These are phyloP conservation scores for Boletales sp. DNA, from an alignment of 768 basidiomycete genomes.

Conservation along the genomic window DNA sequence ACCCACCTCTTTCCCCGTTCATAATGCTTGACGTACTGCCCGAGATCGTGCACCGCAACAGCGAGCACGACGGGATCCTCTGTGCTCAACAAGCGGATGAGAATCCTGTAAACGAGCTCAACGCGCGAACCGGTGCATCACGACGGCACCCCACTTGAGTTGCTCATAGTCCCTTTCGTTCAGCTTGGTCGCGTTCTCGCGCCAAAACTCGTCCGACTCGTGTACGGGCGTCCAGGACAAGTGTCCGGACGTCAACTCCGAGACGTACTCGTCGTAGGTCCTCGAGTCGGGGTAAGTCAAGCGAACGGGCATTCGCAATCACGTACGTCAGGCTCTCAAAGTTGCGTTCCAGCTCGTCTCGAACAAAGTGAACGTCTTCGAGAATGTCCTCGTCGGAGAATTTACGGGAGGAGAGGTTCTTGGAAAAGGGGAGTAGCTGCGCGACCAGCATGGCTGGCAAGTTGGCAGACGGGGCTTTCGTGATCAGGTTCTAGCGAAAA, in stretches of 20 bases:
- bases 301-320: not conserved
- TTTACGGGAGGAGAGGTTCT: conserved; percentile 79
- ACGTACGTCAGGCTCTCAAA: conserved; percentile 89
- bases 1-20: conserved; percentile 90
- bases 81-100: conserved; percentile 67
- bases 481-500: conserved; percentile 71
- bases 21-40: conserved; percentile 89
- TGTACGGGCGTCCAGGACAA: conserved; percentile 96
- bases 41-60: conserved; percentile 90
- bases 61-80: conserved; percentile 77
- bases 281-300: conserved; percentile 35
- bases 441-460: conserved; percentile 90
- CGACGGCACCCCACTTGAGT: conserved; percentile 57
- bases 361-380: conserved; percentile 86
- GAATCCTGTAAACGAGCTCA: conserved; percentile 44
- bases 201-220: conserved; percentile 97
- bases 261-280: conserved; percentile 94
- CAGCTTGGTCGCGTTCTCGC: conserved; percentile 84
- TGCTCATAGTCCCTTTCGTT: conserved; percentile 83
- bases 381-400: conserved; percentile 94
- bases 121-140: not conserved
- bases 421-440: conserved; percentile 80
- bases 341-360: conserved; percentile 78
- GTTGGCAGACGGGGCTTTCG: conserved; percentile 83
- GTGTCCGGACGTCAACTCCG: conserved; percentile 86